Conservation (phyloP, 306 rosid species). For the Cicer judaicum region DNA sequence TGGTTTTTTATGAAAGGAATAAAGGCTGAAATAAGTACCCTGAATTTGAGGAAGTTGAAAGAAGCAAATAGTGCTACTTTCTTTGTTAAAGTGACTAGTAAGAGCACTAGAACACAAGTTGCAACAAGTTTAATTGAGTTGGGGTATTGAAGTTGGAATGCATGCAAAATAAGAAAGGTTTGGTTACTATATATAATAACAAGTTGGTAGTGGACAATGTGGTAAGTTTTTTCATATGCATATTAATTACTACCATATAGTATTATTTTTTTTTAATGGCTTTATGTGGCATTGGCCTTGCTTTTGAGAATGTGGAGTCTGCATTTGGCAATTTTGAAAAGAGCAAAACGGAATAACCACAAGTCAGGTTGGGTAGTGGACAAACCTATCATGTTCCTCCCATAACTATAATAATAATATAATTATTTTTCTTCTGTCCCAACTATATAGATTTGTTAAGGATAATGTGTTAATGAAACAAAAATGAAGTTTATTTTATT, state of each 20-base stretch:
- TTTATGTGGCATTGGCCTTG: constrained; percentile 47
- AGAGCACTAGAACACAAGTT: constrained; percentile 46
- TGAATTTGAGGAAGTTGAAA: constrained; percentile 46
- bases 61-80: constrained; percentile 18
- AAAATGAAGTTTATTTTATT: background rate
- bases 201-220: constrained; percentile 57
- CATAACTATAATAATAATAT: constrained; percentile 51
- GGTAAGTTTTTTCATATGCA: constrained; percentile 52
- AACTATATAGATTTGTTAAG: constrained; percentile 4
- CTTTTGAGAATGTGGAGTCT: constrained; percentile 56
- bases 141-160: constrained; percentile 42
- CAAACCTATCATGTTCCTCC: constrained; percentile 71
- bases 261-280: constrained; percentile 42
- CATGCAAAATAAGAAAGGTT: constrained; percentile 54
- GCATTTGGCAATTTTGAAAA: constrained; percentile 58
- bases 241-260: constrained; percentile 6
- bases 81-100: constrained; percentile 27
- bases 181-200: constrained; percentile 52
- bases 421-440: constrained; percentile 45
- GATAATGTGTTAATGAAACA: constrained; percentile 30
- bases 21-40: constrained; percentile 39
- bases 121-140: constrained; percentile 45
- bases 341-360: constrained; percentile 55
- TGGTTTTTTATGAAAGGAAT: constrained; percentile 42
- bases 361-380: constrained; percentile 44